Base-by-base conservation (phyloP, 805 yeast species). In the Zygotorulaspora chibaensis region DNA sequence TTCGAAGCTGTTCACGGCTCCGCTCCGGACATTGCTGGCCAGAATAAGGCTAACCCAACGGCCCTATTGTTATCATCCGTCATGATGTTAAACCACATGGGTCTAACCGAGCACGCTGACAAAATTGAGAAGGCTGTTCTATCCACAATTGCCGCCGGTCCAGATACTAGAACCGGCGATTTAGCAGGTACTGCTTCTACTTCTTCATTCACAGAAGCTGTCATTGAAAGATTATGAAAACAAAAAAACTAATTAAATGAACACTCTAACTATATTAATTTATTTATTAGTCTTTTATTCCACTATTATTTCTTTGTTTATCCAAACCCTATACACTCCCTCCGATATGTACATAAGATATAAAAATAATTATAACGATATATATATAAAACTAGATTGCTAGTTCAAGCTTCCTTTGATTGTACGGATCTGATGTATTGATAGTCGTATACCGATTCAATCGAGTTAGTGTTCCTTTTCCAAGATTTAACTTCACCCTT, bases 1-100 rank as follows among this genome's bases (percentile, higher is more conserved):
- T 93, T 93, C 70, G 99, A 93, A 81, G 99, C 99, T 55, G 99
- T 93, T 65, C 99, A 93, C 72, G 99, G 99, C 70, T 90, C 98
- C 48, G 99, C 99, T 54, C 99, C 99, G 61, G 99, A 93, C 71
- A 93, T 93, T 65, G 98, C 98, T 53, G 99, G 99, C 67, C 88
- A 93, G 79, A 95, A 96, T 68, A 81, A 87, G 69, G 99, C 99
- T 55, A 93, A 93, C 82, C 99, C 99, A 75, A 93, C 99, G 51
- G 99, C 99, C 47, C 74, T 93, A 67, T 77, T 93, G 69, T 79
- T 93, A 67, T 88, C 96, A 41, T 91, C 98, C 38, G 88, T 90
- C 67, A 93, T 93, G 97, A 91, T 93, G 98, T 84, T 93, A 79
- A 86, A 95, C 76, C 99, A 93, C 79, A 91, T 93, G 98, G 83